Evolutionary conservation across 202 grass and related monocot genomes (phyloP).

Genomic region (Tripidium arundinaceum): DNA sequence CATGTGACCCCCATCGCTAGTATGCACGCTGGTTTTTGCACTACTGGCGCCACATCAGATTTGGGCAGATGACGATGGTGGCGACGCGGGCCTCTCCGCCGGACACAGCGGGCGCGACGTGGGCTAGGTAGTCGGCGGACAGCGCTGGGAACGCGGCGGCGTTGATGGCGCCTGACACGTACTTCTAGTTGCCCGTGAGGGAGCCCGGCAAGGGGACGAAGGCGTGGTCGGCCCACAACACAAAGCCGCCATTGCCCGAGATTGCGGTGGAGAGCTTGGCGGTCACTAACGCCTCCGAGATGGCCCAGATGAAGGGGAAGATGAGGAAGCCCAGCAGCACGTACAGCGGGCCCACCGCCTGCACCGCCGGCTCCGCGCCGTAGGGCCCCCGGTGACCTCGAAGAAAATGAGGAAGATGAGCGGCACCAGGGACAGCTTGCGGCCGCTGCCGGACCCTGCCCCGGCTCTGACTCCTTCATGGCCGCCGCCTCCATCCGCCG

Average conservation of each 20-base stretch:
- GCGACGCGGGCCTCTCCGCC: neutral
- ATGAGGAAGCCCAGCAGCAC: conserved; percentile 67
- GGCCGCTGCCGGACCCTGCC: no score
- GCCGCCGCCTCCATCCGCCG: no score
- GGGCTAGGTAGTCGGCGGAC: conserved; percentile 69
- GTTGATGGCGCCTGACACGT: conserved; percentile 75
- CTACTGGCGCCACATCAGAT: no score
- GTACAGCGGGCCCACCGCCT: conserved; percentile 59
- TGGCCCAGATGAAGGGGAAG: conserved; percentile 83
- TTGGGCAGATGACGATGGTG: conserved; percentile 52
- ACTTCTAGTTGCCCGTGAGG: conserved; percentile 94
- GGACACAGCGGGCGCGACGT: conserved; percentile 61
- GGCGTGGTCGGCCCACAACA: conserved; percentile 69
- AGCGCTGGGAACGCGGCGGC: conserved; percentile 75
- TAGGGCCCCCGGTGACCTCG: conserved; percentile 88
- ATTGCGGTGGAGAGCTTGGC: conserved; percentile 76
- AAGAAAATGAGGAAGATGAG: conserved; percentile 96
- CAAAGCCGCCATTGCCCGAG: conserved; percentile 79
- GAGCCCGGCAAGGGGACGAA: conserved; percentile 68
- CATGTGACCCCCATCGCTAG: no score
- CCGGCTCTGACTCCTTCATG: no score
- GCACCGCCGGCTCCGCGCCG: conserved; percentile 77
- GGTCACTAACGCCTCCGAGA: conserved; percentile 80
- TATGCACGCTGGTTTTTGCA: no score
- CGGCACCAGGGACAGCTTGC: conserved; percentile 61